Evolutionary conservation across 139 green algal genomes (phyloP).

Genomic region (Chlorella sp.): DNA sequence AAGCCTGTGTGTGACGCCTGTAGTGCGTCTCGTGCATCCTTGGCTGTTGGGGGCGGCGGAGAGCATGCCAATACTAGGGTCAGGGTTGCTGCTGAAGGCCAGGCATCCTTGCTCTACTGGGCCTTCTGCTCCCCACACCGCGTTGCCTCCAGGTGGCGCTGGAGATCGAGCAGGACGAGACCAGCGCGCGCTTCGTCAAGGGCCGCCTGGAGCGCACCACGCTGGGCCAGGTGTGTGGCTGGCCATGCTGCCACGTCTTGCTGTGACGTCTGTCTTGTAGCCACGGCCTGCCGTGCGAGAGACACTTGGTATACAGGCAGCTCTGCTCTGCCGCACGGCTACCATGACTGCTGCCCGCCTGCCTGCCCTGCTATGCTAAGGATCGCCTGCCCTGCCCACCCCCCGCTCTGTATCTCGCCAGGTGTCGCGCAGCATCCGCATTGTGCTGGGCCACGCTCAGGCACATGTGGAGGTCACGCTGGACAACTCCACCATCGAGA

Average conservation of each 20-base stretch:
- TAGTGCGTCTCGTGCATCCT: not conserved
- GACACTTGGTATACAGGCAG: too few relatives aligned
- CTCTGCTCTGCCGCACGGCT: too few relatives aligned
- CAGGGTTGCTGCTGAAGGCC: too few relatives aligned
- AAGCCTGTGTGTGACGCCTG: too few relatives aligned
- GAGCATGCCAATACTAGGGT: too few relatives aligned
- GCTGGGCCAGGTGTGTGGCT: slow-evolving; percentile 67
- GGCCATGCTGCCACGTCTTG: too few relatives aligned
- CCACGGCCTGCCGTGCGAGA: too few relatives aligned
- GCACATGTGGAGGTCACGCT: slow-evolving; percentile 26
- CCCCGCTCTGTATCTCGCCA: not conserved
- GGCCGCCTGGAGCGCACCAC: slow-evolving; percentile 89
- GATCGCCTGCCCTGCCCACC: too few relatives aligned
- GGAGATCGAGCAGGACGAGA: slow-evolving; percentile 66
- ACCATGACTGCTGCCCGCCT: too few relatives aligned
- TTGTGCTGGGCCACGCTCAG: slow-evolving; percentile 35
- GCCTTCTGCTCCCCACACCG: not conserved
- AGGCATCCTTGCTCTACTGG: not conserved
- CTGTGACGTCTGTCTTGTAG: too few relatives aligned
- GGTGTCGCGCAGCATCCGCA: slow-evolving; percentile 64
- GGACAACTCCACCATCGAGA: not conserved
- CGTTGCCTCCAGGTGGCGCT: slow-evolving; percentile 64
- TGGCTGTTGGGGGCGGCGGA: too few relatives aligned
- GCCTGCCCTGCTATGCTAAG: too few relatives aligned
- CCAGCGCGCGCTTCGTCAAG: slow-evolving; percentile 88